These are phyloP conservation scores for Aspergillus felis DNA, from an alignment of 2,329 filamentous ascomycete species.

Conservation along the genomic window DNA sequence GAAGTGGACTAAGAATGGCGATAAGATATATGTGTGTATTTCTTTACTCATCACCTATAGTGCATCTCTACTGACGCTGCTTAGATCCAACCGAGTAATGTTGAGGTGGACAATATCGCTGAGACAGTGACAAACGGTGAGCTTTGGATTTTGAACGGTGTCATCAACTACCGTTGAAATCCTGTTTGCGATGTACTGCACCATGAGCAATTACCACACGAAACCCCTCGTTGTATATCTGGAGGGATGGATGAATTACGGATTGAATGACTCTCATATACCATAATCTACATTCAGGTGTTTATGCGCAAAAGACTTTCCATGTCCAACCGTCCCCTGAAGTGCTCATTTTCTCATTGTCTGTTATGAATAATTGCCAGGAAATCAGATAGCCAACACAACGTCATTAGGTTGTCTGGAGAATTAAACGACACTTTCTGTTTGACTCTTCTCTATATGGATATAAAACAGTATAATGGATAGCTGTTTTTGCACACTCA, in stretches of 20 bases:
- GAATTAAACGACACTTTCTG: background rate
- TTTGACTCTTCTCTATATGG: constrained; percentile 1
- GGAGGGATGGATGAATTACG: constrained; percentile 2
- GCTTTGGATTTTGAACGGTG: constrained; percentile 69
- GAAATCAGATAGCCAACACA: background rate
- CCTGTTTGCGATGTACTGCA: background rate
- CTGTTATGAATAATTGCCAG: background rate
- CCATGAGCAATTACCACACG: background rate
- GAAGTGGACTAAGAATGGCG: constrained; percentile 72
- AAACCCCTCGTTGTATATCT: background rate
- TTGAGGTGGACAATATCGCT: constrained; percentile 72
- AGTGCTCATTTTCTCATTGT: background rate
- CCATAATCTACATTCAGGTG: background rate
- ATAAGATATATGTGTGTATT: constrained; percentile 60
- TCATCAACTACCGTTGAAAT: constrained; percentile 50
- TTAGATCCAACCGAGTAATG: constrained; percentile 64
- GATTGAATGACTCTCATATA: background rate
- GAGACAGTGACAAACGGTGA: constrained; percentile 82
- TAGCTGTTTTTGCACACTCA: background rate
- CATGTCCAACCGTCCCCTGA: background rate
- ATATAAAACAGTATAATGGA: constrained; percentile 8
- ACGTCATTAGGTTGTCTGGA: background rate
- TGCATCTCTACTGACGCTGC: constrained; percentile 10
- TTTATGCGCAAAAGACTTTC: background rate
- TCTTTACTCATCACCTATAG: background rate